Evolutionary conservation across 2,329 filamentous ascomycete genomes (phyloP).

Genomic region (Camillea tinctor): DNA sequence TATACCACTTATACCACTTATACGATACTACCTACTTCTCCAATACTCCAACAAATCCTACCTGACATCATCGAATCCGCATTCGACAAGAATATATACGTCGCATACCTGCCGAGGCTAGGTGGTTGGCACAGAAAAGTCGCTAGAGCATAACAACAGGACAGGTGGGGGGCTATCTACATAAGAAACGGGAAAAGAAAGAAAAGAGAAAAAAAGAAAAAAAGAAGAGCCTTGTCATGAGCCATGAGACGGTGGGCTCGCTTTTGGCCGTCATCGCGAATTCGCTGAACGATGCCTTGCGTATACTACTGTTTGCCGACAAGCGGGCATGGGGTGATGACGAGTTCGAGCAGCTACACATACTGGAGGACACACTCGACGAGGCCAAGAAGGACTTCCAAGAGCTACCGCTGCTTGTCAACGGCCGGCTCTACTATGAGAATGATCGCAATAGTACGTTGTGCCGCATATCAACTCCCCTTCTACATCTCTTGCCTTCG

Average conservation of each 20-base stretch:
- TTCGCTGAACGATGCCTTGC: constrained; percentile 51
- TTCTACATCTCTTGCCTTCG: background rate
- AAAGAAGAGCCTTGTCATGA: constrained; percentile 30
- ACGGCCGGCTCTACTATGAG: constrained; percentile 57
- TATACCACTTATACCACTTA: background rate
- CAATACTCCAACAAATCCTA: too few species aligned
- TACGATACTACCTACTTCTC: too few species aligned
- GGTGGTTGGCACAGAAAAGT: too few species aligned
- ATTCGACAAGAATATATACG: too few species aligned
- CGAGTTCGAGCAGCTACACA: constrained; percentile 58
- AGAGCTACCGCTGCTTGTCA: constrained; percentile 53
- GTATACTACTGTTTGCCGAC: constrained; percentile 55
- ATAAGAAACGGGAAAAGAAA: background rate
- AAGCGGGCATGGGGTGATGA: constrained; percentile 58
- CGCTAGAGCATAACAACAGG: too few species aligned
- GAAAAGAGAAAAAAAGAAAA: constrained; percentile 1
- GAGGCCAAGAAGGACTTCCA: constrained; percentile 62
- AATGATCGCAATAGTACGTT: constrained; percentile 55
- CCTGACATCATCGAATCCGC: too few species aligned
- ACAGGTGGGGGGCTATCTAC: too few species aligned
- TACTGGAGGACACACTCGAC: constrained; percentile 55
- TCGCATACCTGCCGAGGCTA: too few species aligned
- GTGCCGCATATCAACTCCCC: constrained; percentile 7
- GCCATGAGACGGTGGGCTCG: constrained; percentile 54
- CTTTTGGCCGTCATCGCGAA: constrained; percentile 58